Evolutionary conservation across 2,329 filamentous ascomycete species (phyloP), one percentile per base, ranked within the genome.

Genomic region (Davidsoniella virescens): DNA sequence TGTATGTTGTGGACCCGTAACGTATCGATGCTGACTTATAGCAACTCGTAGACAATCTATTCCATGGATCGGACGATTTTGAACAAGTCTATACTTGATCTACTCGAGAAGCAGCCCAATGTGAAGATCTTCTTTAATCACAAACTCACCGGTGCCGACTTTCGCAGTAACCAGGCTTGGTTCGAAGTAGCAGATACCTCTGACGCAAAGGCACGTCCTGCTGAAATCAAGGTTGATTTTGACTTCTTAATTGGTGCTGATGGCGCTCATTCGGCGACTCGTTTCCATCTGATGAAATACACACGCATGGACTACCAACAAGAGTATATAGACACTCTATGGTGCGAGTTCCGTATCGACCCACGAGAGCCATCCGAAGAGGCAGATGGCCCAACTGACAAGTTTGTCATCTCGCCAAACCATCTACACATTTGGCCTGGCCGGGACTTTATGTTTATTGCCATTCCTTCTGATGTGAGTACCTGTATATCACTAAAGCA

Each of bases 341-440:
- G 92, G 92, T 96, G 90, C 63, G 92, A 98, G 61, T 96, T 98
- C 61, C 80, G 80, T 46, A 87, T 98, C 54, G 70, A 75, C 17
- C 71, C 82, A 1, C 63, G 60, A 25, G 55, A 63, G 0, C 55
- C 55, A 8, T 72, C 84, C 1, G 63, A 63, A 26, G 54, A 64
- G 2, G 57, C 58, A 0, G 49, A 56, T 6, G 43, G 55, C 10
- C 54, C 55, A 4, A 56, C 60, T 25, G 62, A 65, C 36, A 57
- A 62, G 43, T 96, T 93, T 61, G 72, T 73, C 44, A 92, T 96
- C 57, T 92, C 87, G 0, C 87, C 87, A 1, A 85, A 95, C 59
- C 88, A 96, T 62, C 72, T 98, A 1, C 92, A 98, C 64, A 98
- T 98, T 61, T 98, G 92, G 92, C 92, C 92, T 0, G 87, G 85